Percentiles rank a stretch among this genome's conserved stretches.
These are phyloP conservation scores for Protomyces inouyei DNA, from an alignment of 1,139 yeast genomes.

Conservation along the genomic window DNA sequence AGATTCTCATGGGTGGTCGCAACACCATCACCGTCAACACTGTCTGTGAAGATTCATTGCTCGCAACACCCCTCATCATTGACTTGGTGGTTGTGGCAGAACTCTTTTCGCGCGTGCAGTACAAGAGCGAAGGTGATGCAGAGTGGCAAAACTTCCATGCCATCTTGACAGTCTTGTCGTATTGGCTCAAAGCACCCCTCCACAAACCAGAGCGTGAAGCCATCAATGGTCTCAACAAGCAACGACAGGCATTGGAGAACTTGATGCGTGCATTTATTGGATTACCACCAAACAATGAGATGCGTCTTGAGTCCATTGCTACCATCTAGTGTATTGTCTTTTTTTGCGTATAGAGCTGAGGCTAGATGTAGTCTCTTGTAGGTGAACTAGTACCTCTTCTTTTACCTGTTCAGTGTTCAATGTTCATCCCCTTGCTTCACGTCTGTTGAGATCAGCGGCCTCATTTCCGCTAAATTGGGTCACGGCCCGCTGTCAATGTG, in stretches of 20 bases:
- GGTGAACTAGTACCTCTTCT: background rate
- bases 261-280: slow-evolving; percentile 86
- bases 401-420: background rate
- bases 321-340: background rate
- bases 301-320: slow-evolving; percentile 61
- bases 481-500: no score
- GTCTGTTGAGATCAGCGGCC: no score
- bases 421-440: no score
- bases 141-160: slow-evolving; percentile 70
- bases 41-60: slow-evolving; percentile 90
- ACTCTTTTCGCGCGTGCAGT: slow-evolving; percentile 78
- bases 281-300: slow-evolving; percentile 80
- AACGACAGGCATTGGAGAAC: slow-evolving; percentile 87
- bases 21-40: slow-evolving; percentile 89
- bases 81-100: slow-evolving; percentile 88
- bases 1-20: slow-evolving; percentile 96
- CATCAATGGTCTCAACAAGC: slow-evolving; percentile 90
- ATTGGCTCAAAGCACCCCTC: slow-evolving; percentile 96
- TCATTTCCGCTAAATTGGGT: no score
- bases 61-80: slow-evolving; percentile 91
- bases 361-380: background rate
- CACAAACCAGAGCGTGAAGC: slow-evolving; percentile 79
- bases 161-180: slow-evolving; percentile 78
- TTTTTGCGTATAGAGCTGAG: background rate
- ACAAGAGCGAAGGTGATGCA: slow-evolving; percentile 50